Base-by-base conservation (phyloP, 2,329 filamentous ascomycete species). In the Bipolaris cookei region DNA sequence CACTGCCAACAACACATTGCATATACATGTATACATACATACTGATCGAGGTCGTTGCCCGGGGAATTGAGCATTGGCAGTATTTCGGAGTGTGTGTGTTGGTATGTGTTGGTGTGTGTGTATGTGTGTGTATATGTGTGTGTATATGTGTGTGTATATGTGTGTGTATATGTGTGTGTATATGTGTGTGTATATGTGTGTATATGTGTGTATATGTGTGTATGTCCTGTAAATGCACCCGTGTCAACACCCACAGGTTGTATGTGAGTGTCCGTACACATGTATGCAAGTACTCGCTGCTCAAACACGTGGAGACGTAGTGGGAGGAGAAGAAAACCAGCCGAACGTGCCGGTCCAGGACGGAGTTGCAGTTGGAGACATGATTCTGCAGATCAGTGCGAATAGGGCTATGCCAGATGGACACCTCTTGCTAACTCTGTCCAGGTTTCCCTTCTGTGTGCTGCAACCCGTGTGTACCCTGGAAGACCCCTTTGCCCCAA, bases 281-380 rank as follows among this genome's bases (percentile, higher is more conserved):
- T 44, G 10, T 13, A 13, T 11, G 10, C 0, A 30, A 30, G 10
- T 30, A 4, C 48, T 16, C 42, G 30, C 38, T 57, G 47, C 37
- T 49, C 56, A 59, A 64, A 63, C 66, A 64, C 59, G 62, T 66
- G 61, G 64, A 59, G 61, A 49, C 58, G 42, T 43, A n/a, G 52
- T 55, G 63, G 62, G 63, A 59, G 55, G 61, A 57, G 58, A n/a
- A 49, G 50, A 50, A 34, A 60, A 64, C 62, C 59, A 57, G 58
- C 64, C 64, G 62, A 63, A 61, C 43, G 57, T 67, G 50, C 61
- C 61, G 54, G 48, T 50, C 46, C 52, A 41, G 61, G 52, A 38
- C 25, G 41, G 43, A 47, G 38, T 58, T 55, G 45, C 51, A 30
- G 28, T 30, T 11, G 28, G 28, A 30, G 28, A 30, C 51, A 47